These are phyloP conservation scores for Avicennia marina DNA, from an alignment of 257 asterid species.

Conservation along the genomic window DNA sequence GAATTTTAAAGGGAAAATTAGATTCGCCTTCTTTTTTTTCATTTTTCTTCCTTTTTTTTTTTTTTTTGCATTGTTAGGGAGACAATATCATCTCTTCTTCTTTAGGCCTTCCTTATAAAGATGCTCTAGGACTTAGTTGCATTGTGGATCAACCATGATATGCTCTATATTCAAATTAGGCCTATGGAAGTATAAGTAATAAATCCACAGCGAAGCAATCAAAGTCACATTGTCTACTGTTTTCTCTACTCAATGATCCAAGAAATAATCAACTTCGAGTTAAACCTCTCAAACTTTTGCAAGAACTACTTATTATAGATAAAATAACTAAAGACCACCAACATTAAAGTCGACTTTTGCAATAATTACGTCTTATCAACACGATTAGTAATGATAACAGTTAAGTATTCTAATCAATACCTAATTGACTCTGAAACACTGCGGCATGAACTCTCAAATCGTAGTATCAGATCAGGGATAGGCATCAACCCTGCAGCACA, in stretches of 20 bases:
- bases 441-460: constrained; percentile 87
- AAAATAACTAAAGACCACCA: neutral
- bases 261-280: neutral
- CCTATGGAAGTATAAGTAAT: neutral
- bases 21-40: too few species aligned
- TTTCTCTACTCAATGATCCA: neutral
- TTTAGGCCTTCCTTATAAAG: neutral
- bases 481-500: constrained; percentile 76
- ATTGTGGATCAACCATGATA: neutral
- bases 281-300: neutral
- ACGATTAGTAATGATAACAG: neutral
- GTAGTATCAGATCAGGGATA: constrained; percentile 76
- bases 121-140: neutral
- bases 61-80: too few species aligned
- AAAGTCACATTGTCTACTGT: neutral
- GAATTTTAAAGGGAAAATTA: too few species aligned
- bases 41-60: too few species aligned
- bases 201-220: neutral
- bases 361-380: constrained; percentile 4
- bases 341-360: too few species aligned
- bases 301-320: neutral
- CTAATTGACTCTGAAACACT: constrained; percentile 81
- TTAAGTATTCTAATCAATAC: constrained; percentile 30
- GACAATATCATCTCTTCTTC: too few species aligned
- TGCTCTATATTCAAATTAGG: neutral